A percentile compares a stretch with the other conserved stretches of the same genome.
Conservation (phyloP, 306 rosid genomes). For the Pyrus bretschneideri region DNA sequence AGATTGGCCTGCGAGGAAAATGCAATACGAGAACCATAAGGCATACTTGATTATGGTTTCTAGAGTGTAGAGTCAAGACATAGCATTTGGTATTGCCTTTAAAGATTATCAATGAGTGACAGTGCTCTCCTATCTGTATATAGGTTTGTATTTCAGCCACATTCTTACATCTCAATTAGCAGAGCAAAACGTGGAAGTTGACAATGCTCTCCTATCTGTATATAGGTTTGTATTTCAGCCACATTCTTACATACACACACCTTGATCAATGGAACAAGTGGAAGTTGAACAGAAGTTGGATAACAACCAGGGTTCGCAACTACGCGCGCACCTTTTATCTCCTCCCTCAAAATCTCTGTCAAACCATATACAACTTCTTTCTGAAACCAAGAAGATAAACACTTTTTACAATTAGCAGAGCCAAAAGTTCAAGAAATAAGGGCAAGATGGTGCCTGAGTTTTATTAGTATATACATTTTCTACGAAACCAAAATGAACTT, state of each 20-base stretch:
- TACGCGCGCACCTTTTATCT: slow-evolving; percentile 64
- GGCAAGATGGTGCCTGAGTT: background rate
- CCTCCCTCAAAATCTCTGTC: slow-evolving; percentile 76
- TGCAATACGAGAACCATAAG: slow-evolving; percentile 16
- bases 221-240: background rate
- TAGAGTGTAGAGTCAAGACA: background rate
- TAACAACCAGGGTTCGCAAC: slow-evolving; percentile 98
- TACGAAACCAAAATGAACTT: background rate
- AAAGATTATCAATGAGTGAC: background rate
- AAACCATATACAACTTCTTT: slow-evolving; percentile 90
- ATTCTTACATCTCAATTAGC: background rate
- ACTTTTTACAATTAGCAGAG: slow-evolving; percentile 10
- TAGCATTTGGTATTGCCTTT: background rate
- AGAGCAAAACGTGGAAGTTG: no score
- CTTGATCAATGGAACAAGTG: slow-evolving; percentile 87
- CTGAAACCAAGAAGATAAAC: slow-evolving; percentile 39
- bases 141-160: background rate
- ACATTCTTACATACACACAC: slow-evolving; percentile 23
- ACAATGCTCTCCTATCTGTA: background rate
- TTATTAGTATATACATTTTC: background rate
- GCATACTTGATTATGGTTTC: background rate
- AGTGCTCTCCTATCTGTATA: background rate
- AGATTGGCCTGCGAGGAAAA: slow-evolving; percentile 63
- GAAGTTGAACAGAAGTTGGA: slow-evolving; percentile 92
- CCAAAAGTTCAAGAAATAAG: background rate